phyloP scores from a whole-genome alignment of 352 stramenopile species.

The Globisporangium viniferum region DNA sequence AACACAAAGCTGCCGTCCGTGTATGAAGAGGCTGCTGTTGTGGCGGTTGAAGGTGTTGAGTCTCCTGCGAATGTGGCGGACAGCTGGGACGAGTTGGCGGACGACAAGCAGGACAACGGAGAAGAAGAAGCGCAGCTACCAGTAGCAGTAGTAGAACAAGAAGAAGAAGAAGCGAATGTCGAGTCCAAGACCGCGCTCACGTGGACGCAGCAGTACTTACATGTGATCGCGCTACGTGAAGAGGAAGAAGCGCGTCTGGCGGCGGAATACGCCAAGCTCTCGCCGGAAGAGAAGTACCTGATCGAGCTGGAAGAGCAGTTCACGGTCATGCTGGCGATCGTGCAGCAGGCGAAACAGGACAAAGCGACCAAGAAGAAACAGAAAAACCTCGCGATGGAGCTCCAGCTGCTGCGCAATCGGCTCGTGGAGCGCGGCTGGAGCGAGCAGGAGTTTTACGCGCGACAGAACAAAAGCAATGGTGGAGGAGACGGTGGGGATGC shows the following conservation, averaged over 20 bases:
- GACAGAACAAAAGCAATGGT: neutral
- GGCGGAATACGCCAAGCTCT: slow-evolving; percentile 26
- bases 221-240: slow-evolving; percentile 47
- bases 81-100: slow-evolving; percentile 27
- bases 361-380: slow-evolving; percentile 58
- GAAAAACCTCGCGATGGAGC: slow-evolving; percentile 19
- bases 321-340: slow-evolving; percentile 26
- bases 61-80: neutral
- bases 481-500: neutral
- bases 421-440: slow-evolving; percentile 21
- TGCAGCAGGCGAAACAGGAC: slow-evolving; percentile 40
- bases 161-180: slow-evolving; percentile 13
- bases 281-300: slow-evolving; percentile 33
- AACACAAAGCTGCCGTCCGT: slow-evolving; percentile 6
- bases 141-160: neutral
- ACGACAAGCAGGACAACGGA: slow-evolving; percentile 12
- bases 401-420: slow-evolving; percentile 15
- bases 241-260: slow-evolving; percentile 36
- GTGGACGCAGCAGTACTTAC: slow-evolving; percentile 77
- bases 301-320: slow-evolving; percentile 52
- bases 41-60: neutral
- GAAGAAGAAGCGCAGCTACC: neutral
- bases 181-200: slow-evolving; percentile 37
- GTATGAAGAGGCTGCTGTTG: neutral
- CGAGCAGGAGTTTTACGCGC: slow-evolving; percentile 16